These are phyloP conservation scores for Allium fistulosum DNA, from an alignment of 106 monocot genomes.

Conservation along the genomic window DNA sequence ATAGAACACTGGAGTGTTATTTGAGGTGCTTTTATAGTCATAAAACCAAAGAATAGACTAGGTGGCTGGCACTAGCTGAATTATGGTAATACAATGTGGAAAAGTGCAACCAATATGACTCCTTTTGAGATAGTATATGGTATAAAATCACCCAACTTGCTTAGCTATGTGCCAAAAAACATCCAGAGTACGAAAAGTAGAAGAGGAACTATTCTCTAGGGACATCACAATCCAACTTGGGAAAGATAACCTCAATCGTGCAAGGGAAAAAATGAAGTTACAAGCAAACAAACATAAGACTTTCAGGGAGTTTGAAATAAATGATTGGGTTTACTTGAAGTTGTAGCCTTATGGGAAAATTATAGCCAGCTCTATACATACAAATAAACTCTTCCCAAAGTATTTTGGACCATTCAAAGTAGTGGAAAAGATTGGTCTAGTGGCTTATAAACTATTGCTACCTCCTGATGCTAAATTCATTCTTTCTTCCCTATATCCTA, in stretches of 20 bases:
- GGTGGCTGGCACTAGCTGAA: no score
- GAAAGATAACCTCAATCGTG: not conserved
- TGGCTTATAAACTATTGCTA: not conserved
- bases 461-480: not conserved
- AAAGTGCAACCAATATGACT: no score
- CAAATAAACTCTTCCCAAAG: not conserved
- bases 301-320: not conserved
- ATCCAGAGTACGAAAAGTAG: not conserved
- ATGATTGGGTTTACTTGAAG: not conserved
- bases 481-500: not conserved
- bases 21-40: not conserved
- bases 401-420: not conserved
- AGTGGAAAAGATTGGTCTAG: not conserved
- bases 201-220: not conserved
- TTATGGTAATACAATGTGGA: no score
- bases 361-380: not conserved
- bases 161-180: not conserved
- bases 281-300: not conserved
- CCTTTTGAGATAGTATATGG: no score
- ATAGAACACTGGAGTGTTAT: not conserved
- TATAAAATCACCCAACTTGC: not conserved
- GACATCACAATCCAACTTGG: not conserved
- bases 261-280: not conserved
- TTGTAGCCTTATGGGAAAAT: not conserved
- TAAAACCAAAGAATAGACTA: not conserved